A percentile compares a stretch with the other conserved stretches of the same genome.
Evolutionary conservation across 2,329 filamentous ascomycete genomes (phyloP).

Genomic region (Triangularia setosa): DNA sequence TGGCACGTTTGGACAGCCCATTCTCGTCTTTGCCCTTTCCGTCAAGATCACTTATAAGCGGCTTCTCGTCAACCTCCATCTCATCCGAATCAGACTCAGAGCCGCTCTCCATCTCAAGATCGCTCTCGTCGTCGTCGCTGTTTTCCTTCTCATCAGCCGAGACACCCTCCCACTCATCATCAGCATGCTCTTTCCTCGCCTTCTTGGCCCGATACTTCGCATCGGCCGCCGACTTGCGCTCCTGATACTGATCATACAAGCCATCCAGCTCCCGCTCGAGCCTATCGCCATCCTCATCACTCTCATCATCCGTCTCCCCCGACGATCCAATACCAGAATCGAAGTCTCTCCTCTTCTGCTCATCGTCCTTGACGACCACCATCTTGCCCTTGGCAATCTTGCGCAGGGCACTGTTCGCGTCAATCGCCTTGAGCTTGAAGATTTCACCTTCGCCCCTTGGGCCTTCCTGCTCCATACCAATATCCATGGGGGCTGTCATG

Average conservation of each 20-base stretch:
- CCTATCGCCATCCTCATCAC: constrained; percentile 74
- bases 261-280: constrained; percentile 81
- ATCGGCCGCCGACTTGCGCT: constrained; percentile 72
- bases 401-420: constrained; percentile 67
- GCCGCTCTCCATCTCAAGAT: constrained; percentile 59
- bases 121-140: constrained; percentile 45
- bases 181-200: constrained; percentile 72
- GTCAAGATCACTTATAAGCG: constrained; percentile 61
- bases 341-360: constrained; percentile 50
- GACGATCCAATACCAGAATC: constrained; percentile 57
- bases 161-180: constrained; percentile 90
- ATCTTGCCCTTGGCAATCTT: constrained; percentile 76
- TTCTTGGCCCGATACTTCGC: constrained; percentile 90
- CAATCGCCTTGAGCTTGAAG: constrained; percentile 79
- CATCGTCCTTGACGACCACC: constrained; percentile 58
- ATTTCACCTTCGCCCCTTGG: constrained; percentile 76
- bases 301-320: constrained; percentile 56
- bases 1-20: constrained; percentile 77
- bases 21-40: constrained; percentile 45
- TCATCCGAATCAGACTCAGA: constrained; percentile 57
- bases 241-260: constrained; percentile 83
- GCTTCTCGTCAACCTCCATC: constrained; percentile 37
- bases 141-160: constrained; percentile 61
- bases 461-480: constrained; percentile 83
- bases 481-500: constrained; percentile 94